These are phyloP conservation scores for Suillus spraguei DNA, from an alignment of 768 basidiomycete genomes.

Conservation along the genomic window DNA sequence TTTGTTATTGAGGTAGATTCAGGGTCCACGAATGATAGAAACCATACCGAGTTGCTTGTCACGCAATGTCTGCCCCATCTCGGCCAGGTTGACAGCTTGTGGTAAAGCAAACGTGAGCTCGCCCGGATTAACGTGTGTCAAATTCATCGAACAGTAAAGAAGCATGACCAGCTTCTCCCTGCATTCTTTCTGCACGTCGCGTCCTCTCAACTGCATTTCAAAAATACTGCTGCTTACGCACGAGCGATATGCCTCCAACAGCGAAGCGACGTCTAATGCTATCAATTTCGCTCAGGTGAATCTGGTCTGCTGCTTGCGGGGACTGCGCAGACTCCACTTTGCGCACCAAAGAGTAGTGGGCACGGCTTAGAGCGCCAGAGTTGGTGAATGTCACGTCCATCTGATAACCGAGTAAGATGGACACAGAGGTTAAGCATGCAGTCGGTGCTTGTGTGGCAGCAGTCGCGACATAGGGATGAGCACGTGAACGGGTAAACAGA, in stretches of 20 bases:
- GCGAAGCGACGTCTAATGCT: conserved; percentile 54
- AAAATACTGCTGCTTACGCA: conserved; percentile 38
- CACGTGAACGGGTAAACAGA: conserved; percentile 12
- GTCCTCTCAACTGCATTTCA: conserved; percentile 14
- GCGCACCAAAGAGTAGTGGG: conserved; percentile 75
- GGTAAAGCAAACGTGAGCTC: conserved; percentile 71
- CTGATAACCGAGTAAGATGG: conserved; percentile 5
- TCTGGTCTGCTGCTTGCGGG: conserved; percentile 58
- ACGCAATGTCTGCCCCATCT: conserved; percentile 58
- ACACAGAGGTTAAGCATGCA: conserved; percentile 15
- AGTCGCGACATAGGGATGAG: conserved; percentile 6
- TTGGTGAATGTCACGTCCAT: conserved; percentile 83
- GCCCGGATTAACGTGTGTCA: conserved; percentile 43
- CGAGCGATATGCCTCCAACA: conserved; percentile 47
- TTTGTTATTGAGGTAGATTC: conserved; percentile 10
- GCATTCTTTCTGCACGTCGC: conserved; percentile 52
- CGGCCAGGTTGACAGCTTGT: conserved; percentile 77
- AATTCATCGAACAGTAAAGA: conserved; percentile 65
- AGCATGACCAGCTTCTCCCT: conserved; percentile 70
- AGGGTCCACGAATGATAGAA: background rate
- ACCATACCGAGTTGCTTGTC: conserved; percentile 68
- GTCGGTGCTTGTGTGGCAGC: conserved; percentile 18
- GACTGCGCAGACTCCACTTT: conserved; percentile 67
- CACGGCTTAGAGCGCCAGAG: conserved; percentile 76
- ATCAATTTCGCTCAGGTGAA: conserved; percentile 61